A percentile compares a stretch with the other conserved stretches of the same genome.
Conservation (phyloP, 352 stramenopile genomes). For the Stramenopiles sp. region DNA sequence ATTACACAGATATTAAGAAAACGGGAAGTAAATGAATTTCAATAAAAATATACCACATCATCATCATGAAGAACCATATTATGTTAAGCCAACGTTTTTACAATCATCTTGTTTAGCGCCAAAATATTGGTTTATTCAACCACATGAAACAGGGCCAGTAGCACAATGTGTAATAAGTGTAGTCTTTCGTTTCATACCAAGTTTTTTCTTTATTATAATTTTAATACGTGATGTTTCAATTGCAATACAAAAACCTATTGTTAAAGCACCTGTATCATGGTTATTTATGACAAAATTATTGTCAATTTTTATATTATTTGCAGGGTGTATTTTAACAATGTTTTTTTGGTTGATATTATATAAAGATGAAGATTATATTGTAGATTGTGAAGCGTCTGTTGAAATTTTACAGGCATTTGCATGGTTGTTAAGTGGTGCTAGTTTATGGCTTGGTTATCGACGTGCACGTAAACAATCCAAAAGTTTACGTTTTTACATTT, state of each 20-base stretch:
- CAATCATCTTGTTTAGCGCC: not conserved
- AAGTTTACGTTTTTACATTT: not conserved
- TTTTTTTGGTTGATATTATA: not conserved
- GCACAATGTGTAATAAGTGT: not conserved
- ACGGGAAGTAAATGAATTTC: too few relatives aligned
- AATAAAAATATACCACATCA: too few relatives aligned
- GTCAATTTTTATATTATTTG: not conserved
- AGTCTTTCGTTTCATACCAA: not conserved
- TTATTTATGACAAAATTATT: not conserved
- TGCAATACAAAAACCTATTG: not conserved
- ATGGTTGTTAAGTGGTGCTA: not conserved
- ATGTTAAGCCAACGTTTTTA: too few relatives aligned
- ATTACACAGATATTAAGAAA: too few relatives aligned
- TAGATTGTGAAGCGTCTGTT: not conserved
- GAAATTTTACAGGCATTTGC: not conserved
- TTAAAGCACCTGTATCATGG: not conserved
- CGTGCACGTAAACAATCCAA: not conserved
- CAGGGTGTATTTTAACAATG: not conserved
- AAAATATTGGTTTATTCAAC: not conserved
- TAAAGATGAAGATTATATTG: conserved; percentile 1
- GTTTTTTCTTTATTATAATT: not conserved
- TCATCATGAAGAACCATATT: too few relatives aligned
- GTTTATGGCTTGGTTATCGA: not conserved
- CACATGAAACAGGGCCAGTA: not conserved
- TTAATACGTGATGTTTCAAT: not conserved